These are phyloP conservation scores for Dionaea muscipula DNA, from an alignment of 179 eudicot species.

Conservation along the genomic window DNA sequence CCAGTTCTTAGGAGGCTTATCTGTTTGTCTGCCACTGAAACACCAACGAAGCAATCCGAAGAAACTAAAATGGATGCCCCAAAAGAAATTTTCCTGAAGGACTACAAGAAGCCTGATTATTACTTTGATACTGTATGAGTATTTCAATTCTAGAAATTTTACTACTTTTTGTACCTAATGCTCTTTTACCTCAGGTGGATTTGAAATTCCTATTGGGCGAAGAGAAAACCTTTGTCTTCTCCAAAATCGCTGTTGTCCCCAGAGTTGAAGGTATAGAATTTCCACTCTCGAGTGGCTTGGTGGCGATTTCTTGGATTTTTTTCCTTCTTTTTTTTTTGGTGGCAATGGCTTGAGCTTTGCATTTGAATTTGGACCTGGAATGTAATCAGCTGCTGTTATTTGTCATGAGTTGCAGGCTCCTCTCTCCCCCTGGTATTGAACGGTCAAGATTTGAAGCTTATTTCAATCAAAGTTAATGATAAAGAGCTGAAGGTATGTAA, in stretches of 20 bases:
- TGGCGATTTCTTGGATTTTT: neutral
- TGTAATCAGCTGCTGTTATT: neutral
- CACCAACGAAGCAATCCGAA: constrained; percentile 45
- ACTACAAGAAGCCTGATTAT: constrained; percentile 87
- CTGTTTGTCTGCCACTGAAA: constrained; percentile 76
- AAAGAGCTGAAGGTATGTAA: constrained; percentile 53
- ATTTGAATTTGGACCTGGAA: too few relatives aligned
- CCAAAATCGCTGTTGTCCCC: constrained; percentile 58
- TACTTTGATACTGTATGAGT: constrained; percentile 67
- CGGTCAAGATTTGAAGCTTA: constrained; percentile 66
- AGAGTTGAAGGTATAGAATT: constrained; percentile 54
- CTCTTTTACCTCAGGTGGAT: constrained; percentile 50
- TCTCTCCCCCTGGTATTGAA: constrained; percentile 69
- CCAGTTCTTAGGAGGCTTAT: constrained; percentile 40
- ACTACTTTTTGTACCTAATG: constrained; percentile 1
- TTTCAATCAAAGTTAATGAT: constrained; percentile 51
- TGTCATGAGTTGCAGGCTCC: constrained; percentile 26
- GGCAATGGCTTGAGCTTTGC: too few relatives aligned
- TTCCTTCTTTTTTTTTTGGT: too few relatives aligned
- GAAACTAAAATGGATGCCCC: constrained; percentile 70
- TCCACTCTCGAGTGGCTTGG: neutral
- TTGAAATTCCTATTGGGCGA: constrained; percentile 73
- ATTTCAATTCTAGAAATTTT: too few relatives aligned
- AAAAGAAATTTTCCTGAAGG: constrained; percentile 81
- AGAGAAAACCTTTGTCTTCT: constrained; percentile 70